Base-by-base conservation (phyloP, 2,329 filamentous ascomycete genomes). In the Westerdykella sp. region DNA sequence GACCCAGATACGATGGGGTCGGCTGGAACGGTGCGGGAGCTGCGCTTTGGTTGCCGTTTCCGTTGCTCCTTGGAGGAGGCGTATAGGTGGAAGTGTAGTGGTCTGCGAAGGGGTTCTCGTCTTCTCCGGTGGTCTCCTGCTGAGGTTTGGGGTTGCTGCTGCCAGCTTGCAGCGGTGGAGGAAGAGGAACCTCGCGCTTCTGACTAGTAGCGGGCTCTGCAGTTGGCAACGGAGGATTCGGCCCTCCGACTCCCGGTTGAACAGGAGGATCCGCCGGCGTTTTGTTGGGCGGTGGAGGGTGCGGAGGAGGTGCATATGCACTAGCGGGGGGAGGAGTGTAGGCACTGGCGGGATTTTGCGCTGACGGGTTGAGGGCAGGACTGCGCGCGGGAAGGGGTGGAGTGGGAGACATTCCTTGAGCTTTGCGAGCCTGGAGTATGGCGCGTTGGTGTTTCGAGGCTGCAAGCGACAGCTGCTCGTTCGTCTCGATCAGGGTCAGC, bases 401-500 rank as follows among this genome's bases (percentile, higher is more conserved):
- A 12, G 55, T 50, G 6, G 53, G 48, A 10, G 46, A 41, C 42
- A 47, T 49, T 11, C 67, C 68, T 14, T 65, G 51, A 3, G 65
- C 58, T 39, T 75, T 73, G 37, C 80, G 71, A 7, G 79, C 80
- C 47, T 76, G 70, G 6, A 83, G 70, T 34, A 94, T 72, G 9
- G 88, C 84, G 42, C 89, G 81, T 66, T 95, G 87, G 65, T 96
- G 87, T 61, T 88, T 83, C 50, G 82, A 93, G 34, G 91, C 75
- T 0, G 90, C 84, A 36, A 86, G 80, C 47, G 87, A 86, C 23
- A 98, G 74, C 62, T 91, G 85, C 67, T 97, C 93, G 63, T 95
- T 95, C 12, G 88, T 93, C 66, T 96, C 89, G 59, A 98, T 95
- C 48, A 98, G 73, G 12, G 82, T 90, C 62, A 93, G 82, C 78